A percentile compares a stretch with the other conserved stretches of the same genome.
Conservation (phyloP, 208 protist genomes). For the Strigomonas culicis region DNA sequence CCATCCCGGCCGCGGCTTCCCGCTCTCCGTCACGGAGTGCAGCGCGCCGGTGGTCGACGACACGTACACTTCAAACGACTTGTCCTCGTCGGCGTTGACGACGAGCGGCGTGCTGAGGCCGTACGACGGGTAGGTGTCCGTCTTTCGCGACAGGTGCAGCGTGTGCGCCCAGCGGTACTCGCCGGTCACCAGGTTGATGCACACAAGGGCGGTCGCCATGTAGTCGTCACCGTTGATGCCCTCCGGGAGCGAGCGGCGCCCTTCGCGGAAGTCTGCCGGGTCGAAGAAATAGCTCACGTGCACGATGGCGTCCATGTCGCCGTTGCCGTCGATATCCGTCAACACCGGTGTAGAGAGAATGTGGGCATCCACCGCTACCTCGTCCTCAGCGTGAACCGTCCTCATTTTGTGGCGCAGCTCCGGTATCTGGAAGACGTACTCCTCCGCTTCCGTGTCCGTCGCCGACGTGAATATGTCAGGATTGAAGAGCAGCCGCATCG, state of each 20-base stretch:
- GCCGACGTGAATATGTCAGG: slow-evolving; percentile 53
- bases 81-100: slow-evolving; percentile 64
- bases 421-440: slow-evolving; percentile 34
- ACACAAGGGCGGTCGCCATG: slow-evolving; percentile 83
- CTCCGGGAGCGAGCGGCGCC: slow-evolving; percentile 12
- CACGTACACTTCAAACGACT: slow-evolving; percentile 60
- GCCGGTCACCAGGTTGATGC: slow-evolving; percentile 77
- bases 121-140: slow-evolving; percentile 43
- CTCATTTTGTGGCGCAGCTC: slow-evolving; percentile 24
- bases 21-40: slow-evolving; percentile 55
- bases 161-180: slow-evolving; percentile 80
- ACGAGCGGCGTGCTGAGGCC: slow-evolving; percentile 76
- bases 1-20: slow-evolving; percentile 44
- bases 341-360: slow-evolving; percentile 86
- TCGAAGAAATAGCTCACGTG: slow-evolving; percentile 92
- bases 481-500: slow-evolving; percentile 72
- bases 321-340: slow-evolving; percentile 82
- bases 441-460: slow-evolving; percentile 19
- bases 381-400: slow-evolving; percentile 30
- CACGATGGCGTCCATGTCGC: slow-evolving; percentile 80
- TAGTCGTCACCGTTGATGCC: slow-evolving; percentile 53
- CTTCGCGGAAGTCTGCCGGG: slow-evolving; percentile 24
- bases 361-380: slow-evolving; percentile 85
- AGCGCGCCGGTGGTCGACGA: slow-evolving; percentile 75
- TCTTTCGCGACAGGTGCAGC: slow-evolving; percentile 80